phyloP scores from a whole-genome alignment of 345 rosid genomes.

The Firmiana major region DNA sequence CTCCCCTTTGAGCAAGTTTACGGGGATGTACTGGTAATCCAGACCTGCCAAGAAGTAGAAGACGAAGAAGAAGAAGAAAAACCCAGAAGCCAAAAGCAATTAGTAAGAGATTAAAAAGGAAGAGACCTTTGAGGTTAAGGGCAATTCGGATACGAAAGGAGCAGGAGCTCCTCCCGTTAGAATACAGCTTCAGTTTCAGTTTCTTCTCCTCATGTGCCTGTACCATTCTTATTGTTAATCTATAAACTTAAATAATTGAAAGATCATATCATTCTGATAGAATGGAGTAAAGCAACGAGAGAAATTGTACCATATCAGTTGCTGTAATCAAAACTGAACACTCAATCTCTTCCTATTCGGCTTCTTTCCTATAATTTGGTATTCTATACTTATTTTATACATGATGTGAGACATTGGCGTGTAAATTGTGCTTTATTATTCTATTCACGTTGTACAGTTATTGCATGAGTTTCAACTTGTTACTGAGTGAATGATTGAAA shows the following conservation, averaged over 20 bases:
- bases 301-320: not conserved
- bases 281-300: not conserved
- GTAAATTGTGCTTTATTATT: not conserved
- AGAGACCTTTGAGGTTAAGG: slow-evolving; percentile 67
- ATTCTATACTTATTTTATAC: no score
- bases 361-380: no score
- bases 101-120: no score
- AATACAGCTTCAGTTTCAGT: slow-evolving; percentile 57
- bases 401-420: not conserved
- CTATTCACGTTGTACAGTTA: not conserved
- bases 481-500: not conserved
- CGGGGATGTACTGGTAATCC: slow-evolving; percentile 58
- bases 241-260: no score
- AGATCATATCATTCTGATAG: not conserved
- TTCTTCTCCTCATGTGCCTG: no score
- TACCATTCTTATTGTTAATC: no score
- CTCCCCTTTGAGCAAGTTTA: slow-evolving; percentile 28
- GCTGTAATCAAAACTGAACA: not conserved
- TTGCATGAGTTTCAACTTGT: not conserved
- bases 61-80: not conserved
- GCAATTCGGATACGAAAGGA: slow-evolving; percentile 71
- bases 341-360: no score
- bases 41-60: no score
- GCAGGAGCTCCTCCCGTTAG: slow-evolving; percentile 77
- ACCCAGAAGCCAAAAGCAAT: not conserved